These are phyloP conservation scores for Peronospora destructor DNA, from an alignment of 352 stramenopile genomes.

Conservation along the genomic window DNA sequence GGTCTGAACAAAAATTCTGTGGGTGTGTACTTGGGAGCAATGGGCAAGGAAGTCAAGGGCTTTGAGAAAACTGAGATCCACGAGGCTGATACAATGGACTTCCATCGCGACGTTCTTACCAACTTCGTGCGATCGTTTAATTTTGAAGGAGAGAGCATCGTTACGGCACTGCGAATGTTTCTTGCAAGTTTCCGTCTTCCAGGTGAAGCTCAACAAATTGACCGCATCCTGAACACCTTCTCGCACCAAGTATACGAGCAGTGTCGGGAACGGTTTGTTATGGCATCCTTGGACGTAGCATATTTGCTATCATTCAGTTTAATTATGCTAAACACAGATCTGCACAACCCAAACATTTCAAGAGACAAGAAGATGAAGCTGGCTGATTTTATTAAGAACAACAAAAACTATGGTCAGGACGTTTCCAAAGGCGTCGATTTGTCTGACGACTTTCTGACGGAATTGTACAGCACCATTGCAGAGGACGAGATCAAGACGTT, in stretches of 20 bases:
- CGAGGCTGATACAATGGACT: slow-evolving; percentile 77
- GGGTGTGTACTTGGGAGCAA: slow-evolving; percentile 79
- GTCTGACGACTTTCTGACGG: slow-evolving; percentile 63
- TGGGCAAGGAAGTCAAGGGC: slow-evolving; percentile 71
- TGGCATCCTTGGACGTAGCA: slow-evolving; percentile 83
- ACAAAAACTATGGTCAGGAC: slow-evolving; percentile 85
- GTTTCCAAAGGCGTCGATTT: slow-evolving; percentile 67
- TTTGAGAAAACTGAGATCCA: slow-evolving; percentile 72
- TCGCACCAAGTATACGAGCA: slow-evolving; percentile 80
- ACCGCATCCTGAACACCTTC: slow-evolving; percentile 84
- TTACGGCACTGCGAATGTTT: slow-evolving; percentile 75
- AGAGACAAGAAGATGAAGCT: slow-evolving; percentile 84
- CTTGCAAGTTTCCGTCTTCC: slow-evolving; percentile 79
- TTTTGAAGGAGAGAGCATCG: slow-evolving; percentile 69
- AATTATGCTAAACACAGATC: slow-evolving; percentile 87
- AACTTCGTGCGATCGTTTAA: slow-evolving; percentile 78
- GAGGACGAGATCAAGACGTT: slow-evolving; percentile 78
- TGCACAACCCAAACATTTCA: slow-evolving; percentile 83
- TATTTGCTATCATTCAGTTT: slow-evolving; percentile 87
- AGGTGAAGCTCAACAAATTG: slow-evolving; percentile 84
- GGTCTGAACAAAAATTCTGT: slow-evolving; percentile 80
- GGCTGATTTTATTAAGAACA: slow-evolving; percentile 85
- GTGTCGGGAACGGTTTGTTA: slow-evolving; percentile 76
- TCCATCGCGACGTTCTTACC: slow-evolving; percentile 68
- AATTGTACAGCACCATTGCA: slow-evolving; percentile 67